Evolutionary conservation across 2,329 filamentous ascomycete genomes (phyloP), one percentile per base, ranked within the genome.

Genomic region (Chrysosporium queenslandicum): DNA sequence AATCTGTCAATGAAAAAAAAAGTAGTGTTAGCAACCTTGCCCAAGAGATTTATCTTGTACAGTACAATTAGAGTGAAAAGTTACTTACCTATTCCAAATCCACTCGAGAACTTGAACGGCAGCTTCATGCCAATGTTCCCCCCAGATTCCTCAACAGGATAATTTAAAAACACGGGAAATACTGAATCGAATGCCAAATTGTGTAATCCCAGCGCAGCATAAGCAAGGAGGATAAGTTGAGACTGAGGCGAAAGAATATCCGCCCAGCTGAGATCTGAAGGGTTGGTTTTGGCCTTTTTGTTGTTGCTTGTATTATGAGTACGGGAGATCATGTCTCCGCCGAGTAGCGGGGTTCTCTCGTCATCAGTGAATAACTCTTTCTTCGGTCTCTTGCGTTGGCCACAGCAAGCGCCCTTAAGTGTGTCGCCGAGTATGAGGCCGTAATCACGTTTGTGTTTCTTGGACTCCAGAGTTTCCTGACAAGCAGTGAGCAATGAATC

Each of bases 161-260:
- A 85, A 68, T 94, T 86, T 62, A 96, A 78, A 66, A 94, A 94
- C 0, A 96, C 87, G 2, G 89, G 86, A 1, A 97, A 78, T 2
- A 91, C 76, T 63, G 94, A 89, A 67, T 97, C 91, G 63, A 83
- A 96, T 0, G 87, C 83, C 36, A 94, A 81, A 0, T 81, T 83
- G 67, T 95, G 89, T 46, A 94, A 77, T 0, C 88, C 86, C 16
- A 97, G 75, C 46, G 92, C 75, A 1, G 85, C 85, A 68, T 97
- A 96, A 0, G 83, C 77, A 1, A 87, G 56, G 1, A 97, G 74
- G 58, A 90, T 86, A 52, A 92, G 75, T 29, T 78, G 75, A 0
- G 87, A 86, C 66, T 94, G 87, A 0, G 74, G 74, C 0, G 81
- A 84, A 59, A 94, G 83, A 5, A 92, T 82, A 55, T 88, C 80